phyloP scores from a whole-genome alignment of 331 rosid genomes.

The Arachis monticola region DNA sequence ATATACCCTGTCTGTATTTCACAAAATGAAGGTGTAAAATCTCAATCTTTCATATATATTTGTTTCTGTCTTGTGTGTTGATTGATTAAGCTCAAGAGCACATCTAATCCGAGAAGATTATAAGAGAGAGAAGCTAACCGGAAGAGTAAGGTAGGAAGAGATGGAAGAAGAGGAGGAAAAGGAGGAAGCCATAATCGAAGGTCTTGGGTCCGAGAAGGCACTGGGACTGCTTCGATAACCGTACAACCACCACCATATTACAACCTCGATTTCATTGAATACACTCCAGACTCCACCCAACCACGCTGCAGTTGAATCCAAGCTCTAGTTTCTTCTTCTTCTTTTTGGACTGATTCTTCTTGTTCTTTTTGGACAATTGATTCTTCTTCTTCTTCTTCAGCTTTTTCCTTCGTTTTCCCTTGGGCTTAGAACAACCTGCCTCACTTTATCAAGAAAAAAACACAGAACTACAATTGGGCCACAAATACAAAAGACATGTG shows the following conservation, averaged over 20 bases:
- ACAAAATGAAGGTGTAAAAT: not conserved
- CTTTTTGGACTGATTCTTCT: not conserved
- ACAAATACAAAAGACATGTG: too few relatives aligned
- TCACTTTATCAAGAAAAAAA: too few relatives aligned
- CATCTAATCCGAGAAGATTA: not conserved
- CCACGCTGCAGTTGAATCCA: slow-evolving; percentile 21
- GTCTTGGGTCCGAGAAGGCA: slow-evolving; percentile 34
- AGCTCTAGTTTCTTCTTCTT: not conserved
- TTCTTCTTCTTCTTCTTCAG: too few relatives aligned
- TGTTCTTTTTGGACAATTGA: too few relatives aligned
- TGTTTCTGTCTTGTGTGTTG: not conserved
- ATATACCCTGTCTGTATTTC: not conserved
- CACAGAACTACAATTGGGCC: too few relatives aligned
- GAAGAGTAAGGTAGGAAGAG: slow-evolving; percentile 50
- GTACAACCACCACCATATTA: slow-evolving; percentile 29
- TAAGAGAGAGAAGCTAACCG: slow-evolving; percentile 56
- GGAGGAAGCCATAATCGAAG: slow-evolving; percentile 51
- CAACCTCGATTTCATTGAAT: slow-evolving; percentile 22
- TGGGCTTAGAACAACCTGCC: too few relatives aligned
- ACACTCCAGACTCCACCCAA: slow-evolving; percentile 25
- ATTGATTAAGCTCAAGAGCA: slow-evolving; percentile 19
- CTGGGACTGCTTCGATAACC: slow-evolving; percentile 39
- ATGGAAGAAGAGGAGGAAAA: slow-evolving; percentile 56
- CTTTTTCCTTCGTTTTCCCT: too few relatives aligned
- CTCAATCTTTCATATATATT: not conserved